Base-by-base conservation (phyloP, 1,284 basidiomycete species). In the Moniliophthora roreri region DNA sequence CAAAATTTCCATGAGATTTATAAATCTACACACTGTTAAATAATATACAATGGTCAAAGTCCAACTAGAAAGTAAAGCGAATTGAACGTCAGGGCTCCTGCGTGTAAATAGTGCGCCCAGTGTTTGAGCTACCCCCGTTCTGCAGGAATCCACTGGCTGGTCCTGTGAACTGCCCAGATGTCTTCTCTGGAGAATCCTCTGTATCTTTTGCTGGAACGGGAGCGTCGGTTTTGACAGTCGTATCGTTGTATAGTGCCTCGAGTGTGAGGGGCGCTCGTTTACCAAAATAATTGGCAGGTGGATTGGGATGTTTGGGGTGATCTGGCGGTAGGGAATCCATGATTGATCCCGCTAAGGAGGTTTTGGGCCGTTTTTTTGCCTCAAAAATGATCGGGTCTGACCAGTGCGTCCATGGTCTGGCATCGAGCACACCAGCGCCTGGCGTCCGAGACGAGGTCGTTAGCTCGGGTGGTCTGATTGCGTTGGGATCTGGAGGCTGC, bases 21-120 rank as follows among this genome's bases (percentile, higher is more conserved):
- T 46, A 46, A 6, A 46, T 5, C 13, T 46, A 28, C 28, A 46
- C 16, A 28, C 24, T 28, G n/a, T 16, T n/a, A 13, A 32, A 32
- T 46, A 23, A n/a, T 23, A n/a, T 5, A 15, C 11, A 40, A 15
- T 15, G 11, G 21, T n/a, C 24, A n/a, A 32, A 4, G 24, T 26
- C 15, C 13, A 23, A 18, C 26, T 46, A 21, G 16, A 9, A 10
- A 16, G 39, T 10, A n/a, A 46, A 15, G 44, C 11, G 41, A 28
- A 46, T 46, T 28, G 24, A 24, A 10, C 15, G 10, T 26, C 18
- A 46, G 11, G 44, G 8, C 28, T 46, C n/a, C 57, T 79, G 79
- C 35, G 80, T 79, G 63, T 82, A 82, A 58, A 83, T 81, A 28
- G 80, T 82, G 60, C 81, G 79, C 50, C 81, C 80, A 2, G 76